Conservation (phyloP, 345 rosid species). For the Bretschneidera sinensis region DNA sequence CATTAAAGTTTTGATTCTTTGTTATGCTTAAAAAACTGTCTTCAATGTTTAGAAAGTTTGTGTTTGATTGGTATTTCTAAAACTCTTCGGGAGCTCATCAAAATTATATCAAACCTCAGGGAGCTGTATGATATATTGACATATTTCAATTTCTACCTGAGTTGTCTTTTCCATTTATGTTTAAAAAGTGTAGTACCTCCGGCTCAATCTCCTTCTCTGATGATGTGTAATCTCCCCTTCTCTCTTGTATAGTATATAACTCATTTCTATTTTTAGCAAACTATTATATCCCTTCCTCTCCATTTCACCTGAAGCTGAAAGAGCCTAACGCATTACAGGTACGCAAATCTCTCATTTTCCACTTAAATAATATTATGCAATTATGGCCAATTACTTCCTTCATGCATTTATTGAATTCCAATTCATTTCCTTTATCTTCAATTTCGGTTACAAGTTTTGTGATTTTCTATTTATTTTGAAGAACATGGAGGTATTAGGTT, state of each 20-base stretch:
- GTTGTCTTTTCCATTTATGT: too few relatives aligned
- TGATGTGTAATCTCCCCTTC: conserved; percentile 25
- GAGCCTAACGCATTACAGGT: conserved; percentile 3
- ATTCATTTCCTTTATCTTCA: neutral
- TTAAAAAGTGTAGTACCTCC: too few relatives aligned
- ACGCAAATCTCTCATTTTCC: conserved; percentile 1
- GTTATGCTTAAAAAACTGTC: too few relatives aligned
- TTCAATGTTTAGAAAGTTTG: too few relatives aligned
- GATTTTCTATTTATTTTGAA: too few relatives aligned
- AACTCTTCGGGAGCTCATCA: too few relatives aligned
- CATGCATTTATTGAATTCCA: conserved; percentile 7
- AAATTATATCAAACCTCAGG: neutral
- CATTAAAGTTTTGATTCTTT: too few relatives aligned
- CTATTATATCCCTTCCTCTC: conserved; percentile 4
- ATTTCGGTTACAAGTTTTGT: conserved; percentile 13
- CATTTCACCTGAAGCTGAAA: conserved; percentile 7
- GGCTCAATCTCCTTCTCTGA: conserved; percentile 18
- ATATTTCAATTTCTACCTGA: too few relatives aligned
- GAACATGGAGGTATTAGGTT: conserved; percentile 9
- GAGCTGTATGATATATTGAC: too few relatives aligned
- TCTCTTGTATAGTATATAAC: too few relatives aligned
- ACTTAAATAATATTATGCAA: neutral
- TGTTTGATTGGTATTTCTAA: too few relatives aligned
- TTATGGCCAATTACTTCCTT: neutral
- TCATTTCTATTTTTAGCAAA: conserved; percentile 30